These are phyloP conservation scores for Drechslerella stenobrocha DNA, from an alignment of 2,329 filamentous ascomycete species.

Conservation along the genomic window DNA sequence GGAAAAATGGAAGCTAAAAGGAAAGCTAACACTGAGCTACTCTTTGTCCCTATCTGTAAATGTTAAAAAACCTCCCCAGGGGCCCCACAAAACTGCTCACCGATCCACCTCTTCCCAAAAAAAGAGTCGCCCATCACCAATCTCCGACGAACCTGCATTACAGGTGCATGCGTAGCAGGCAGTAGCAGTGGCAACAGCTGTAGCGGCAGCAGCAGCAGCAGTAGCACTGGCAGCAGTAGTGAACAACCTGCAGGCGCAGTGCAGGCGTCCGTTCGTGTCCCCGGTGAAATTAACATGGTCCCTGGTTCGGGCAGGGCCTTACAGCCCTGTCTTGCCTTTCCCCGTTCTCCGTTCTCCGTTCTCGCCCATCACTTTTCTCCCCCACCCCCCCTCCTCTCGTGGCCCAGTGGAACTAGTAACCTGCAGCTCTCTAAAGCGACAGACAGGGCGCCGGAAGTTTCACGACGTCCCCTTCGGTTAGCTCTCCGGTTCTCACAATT, in stretches of 20 bases:
- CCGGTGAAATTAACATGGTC: conserved; percentile 4
- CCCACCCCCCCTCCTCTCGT: neutral
- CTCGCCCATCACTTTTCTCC: conserved; percentile 11
- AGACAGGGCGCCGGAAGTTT: conserved; percentile 22
- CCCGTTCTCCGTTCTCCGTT: no score
- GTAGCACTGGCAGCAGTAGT: neutral
- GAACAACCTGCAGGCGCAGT: neutral
- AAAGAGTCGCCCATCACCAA: neutral
- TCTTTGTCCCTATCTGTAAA: no score
- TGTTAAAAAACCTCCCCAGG: no score
- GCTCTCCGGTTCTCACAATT: conserved; percentile 30
- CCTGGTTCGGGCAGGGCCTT: neutral
- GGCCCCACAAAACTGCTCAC: neutral
- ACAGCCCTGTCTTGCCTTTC: neutral
- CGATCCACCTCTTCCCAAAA: neutral
- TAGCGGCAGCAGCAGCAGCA: no score
- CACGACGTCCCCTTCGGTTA: conserved; percentile 26
- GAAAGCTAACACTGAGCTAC: no score
- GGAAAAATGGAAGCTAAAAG: no score
- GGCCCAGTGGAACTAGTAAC: conserved; percentile 21
- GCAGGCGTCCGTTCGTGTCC: neutral
- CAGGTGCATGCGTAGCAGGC: neutral
- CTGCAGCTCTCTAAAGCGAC: conserved; percentile 44
- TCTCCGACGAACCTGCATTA: neutral
- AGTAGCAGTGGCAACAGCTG: neutral